A percentile compares a stretch with the other conserved stretches of the same genome.
Conservation (phyloP, 768 basidiomycete genomes). For the Cystobasidium ongulense region DNA sequence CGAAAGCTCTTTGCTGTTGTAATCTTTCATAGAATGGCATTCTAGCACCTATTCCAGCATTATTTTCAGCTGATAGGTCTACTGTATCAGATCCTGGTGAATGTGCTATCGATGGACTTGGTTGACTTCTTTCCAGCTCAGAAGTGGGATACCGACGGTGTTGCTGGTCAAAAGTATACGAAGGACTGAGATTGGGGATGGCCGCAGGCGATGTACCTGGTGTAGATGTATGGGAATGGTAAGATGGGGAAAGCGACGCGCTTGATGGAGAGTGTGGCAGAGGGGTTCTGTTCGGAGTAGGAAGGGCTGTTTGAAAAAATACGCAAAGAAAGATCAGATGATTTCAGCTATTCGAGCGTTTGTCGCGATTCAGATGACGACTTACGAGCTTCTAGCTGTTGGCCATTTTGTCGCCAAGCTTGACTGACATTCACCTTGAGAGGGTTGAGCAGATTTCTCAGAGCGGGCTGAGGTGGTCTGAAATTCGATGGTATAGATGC, state of each 20-base stretch:
- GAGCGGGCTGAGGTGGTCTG: not conserved
- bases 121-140: not conserved
- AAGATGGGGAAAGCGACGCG: not conserved
- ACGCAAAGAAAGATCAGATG: not conserved
- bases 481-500: not conserved
- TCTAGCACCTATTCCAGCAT: conserved; percentile 27
- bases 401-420: not conserved
- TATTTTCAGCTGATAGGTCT: not conserved
- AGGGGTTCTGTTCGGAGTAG: not conserved
- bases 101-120: not conserved
- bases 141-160: not conserved
- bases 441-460: not conserved
- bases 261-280: not conserved
- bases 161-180: not conserved
- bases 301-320: not conserved
- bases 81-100: not conserved
- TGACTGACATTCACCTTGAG: not conserved
- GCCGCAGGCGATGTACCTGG: not conserved
- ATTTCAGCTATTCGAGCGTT: not conserved
- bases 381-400: not conserved
- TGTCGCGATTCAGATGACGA: not conserved
- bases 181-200: not conserved
- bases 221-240: not conserved
- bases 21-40: conserved; percentile 26
- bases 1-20: not conserved